A percentile compares a stretch with the other conserved stretches of the same genome.
phyloP scores from a whole-genome alignment of 495 filamentous ascomycete species.

The Astrothelium macrocarpum region DNA sequence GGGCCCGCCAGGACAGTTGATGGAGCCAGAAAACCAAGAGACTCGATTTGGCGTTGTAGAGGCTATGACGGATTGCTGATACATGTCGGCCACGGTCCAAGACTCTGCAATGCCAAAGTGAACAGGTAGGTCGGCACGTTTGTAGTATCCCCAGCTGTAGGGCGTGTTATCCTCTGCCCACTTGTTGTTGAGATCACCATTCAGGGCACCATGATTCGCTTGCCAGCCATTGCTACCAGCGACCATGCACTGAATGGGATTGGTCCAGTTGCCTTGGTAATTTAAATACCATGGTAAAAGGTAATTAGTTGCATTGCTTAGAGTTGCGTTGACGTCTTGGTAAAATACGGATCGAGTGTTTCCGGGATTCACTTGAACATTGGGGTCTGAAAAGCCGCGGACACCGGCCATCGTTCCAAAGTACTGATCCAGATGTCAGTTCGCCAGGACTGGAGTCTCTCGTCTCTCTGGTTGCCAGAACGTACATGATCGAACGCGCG shows the following conservation, averaged over 20 bases:
- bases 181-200: slow-evolving; percentile 41
- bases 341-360: slow-evolving; percentile 37
- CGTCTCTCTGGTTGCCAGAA: neutral
- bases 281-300: slow-evolving; percentile 48
- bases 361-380: slow-evolving; percentile 43
- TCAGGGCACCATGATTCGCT: slow-evolving; percentile 42
- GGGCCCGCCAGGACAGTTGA: slow-evolving; percentile 44
- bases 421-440: slow-evolving; percentile 31
- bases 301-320: slow-evolving; percentile 26
- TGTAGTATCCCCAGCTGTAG: slow-evolving; percentile 44
- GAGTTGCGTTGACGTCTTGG: slow-evolving; percentile 33
- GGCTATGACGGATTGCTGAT: slow-evolving; percentile 46
- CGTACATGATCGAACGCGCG: slow-evolving; percentile 22
- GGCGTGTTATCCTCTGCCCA: slow-evolving; percentile 47
- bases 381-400: slow-evolving; percentile 48
- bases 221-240: slow-evolving; percentile 44
- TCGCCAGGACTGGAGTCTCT: neutral
- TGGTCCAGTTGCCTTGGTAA: slow-evolving; percentile 36
- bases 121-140: slow-evolving; percentile 41
- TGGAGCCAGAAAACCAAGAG: slow-evolving; percentile 43
- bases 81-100: slow-evolving; percentile 49
- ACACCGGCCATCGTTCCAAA: slow-evolving; percentile 49
- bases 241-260: slow-evolving; percentile 47
- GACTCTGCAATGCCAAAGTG: slow-evolving; percentile 47
- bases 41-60: slow-evolving; percentile 48